These are phyloP conservation scores for Psilocybe cyanescens DNA, from an alignment of 768 basidiomycete genomes.

Conservation along the genomic window DNA sequence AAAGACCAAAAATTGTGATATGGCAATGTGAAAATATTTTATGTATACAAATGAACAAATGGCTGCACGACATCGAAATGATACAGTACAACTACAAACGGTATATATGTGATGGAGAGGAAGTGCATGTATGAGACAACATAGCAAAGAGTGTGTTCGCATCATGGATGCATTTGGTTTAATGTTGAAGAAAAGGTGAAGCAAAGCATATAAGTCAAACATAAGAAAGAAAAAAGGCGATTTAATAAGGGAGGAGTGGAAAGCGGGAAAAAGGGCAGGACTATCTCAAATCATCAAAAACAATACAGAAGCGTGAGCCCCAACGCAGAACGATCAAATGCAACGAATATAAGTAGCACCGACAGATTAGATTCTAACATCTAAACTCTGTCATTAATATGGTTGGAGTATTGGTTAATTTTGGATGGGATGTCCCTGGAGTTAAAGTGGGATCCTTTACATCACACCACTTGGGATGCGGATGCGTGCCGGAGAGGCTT, in stretches of 20 bases:
- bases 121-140: background rate
- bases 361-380: constrained; percentile 10
- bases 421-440: constrained; percentile 19
- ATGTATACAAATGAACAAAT: constrained; percentile 1
- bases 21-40: background rate
- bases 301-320: constrained; percentile 4
- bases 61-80: constrained; percentile 5
- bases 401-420: constrained; percentile 17
- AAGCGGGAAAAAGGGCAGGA: background rate
- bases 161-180: background rate
- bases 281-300: constrained; percentile 11
- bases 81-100: constrained; percentile 10
- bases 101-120: background rate
- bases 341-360: constrained; percentile 14
- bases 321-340: constrained; percentile 8
- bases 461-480: constrained; percentile 47
- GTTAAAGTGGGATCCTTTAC: constrained; percentile 22
- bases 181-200: background rate
- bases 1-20: background rate
- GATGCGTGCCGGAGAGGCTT: constrained; percentile 43
- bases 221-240: constrained; percentile 6
- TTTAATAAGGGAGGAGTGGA: background rate
- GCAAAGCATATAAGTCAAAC: constrained; percentile 14
- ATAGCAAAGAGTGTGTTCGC: constrained; percentile 2
- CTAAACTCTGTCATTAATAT: constrained; percentile 18